Evolutionary conservation across 2,329 filamentous ascomycete species (phyloP), one percentile per base, ranked within the genome.

Genomic region (Penicillium sp.): DNA sequence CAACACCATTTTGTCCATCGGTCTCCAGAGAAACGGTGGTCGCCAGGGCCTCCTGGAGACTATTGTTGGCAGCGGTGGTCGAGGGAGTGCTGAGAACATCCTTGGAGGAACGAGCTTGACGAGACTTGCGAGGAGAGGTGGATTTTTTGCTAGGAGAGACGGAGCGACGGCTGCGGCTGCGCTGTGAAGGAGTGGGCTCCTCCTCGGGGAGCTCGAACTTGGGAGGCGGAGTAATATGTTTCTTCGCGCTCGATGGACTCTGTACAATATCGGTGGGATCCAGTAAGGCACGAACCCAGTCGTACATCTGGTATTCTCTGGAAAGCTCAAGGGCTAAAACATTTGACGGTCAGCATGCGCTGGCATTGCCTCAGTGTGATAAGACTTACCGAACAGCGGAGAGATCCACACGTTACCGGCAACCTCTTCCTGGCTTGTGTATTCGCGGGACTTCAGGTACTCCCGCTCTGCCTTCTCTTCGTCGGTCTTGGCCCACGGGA

Each of bases 321-420:
- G 93, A 90, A 11, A 99, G 83, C 54, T 84, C 78, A 40, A 99
- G 83, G 31, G 94, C 94, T 85, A 85, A 77, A 58, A 14, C 23
- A 9, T 44, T n/a, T n/a, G n/a, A n/a, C 39, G 8, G 54, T 66
- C 42, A 64, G 63, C 5, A 46, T 21, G 3, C 23, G 37, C 24
- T 9, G 36, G 29, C 21, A 34, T n/a, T 26, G 16, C 8, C n/a
- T 29, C 43, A 45, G 51, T 18, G 7, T 14, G 26, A 36, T 21
- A 14, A 28, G 37, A 50, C 75, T 64, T 78, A 88, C 86, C 86
- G 71, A 84, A 79, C 61, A 88, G 82, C 5, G 93, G 92, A 43
- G 91, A 86, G 47, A 97, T 92, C 94, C 94, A 99, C 48, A 99
- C 86, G 73, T 97, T 99, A 42, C 94, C 94, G 23, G 94, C 94